phyloP scores from a whole-genome alignment of 495 filamentous ascomycete species.

The Sabuloglossum arenarium region DNA sequence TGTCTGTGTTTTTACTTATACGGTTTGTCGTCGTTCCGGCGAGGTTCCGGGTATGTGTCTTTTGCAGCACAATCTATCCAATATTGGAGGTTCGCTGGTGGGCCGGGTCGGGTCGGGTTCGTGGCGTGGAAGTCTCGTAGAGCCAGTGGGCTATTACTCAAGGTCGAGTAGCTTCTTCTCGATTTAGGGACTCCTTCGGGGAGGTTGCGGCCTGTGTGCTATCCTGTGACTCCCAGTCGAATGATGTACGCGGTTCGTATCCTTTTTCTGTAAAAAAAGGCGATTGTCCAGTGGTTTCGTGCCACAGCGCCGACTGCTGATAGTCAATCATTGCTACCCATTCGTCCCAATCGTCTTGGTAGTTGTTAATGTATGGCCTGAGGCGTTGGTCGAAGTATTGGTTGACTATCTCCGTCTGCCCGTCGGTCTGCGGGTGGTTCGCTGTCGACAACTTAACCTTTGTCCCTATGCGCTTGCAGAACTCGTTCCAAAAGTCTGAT shows the following conservation, averaged over 20 bases:
- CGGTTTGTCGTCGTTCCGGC: neutral
- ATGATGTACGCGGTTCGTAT: neutral
- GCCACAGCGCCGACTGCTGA: neutral
- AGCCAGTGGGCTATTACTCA: neutral
- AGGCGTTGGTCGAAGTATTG: conserved; percentile 11
- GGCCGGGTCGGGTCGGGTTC: neutral
- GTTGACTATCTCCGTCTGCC: conserved; percentile 14
- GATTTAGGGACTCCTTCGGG: neutral
- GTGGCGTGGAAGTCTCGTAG: neutral
- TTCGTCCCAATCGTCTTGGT: neutral
- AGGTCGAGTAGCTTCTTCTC: neutral
- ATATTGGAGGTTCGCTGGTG: neutral
- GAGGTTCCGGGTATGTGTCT: neutral
- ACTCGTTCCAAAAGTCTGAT: neutral
- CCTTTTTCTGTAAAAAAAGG: neutral
- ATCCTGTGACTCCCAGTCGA: neutral
- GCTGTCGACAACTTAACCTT: neutral
- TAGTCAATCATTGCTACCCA: neutral
- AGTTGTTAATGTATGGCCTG: neutral
- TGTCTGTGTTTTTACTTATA: neutral
- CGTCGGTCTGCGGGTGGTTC: conserved; percentile 11
- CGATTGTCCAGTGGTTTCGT: neutral
- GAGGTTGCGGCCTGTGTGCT: neutral
- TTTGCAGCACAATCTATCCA: neutral
- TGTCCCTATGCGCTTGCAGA: neutral